phyloP scores from a whole-genome alignment of 2,329 filamentous ascomycete species.

The Monilinia aucupariae region DNA sequence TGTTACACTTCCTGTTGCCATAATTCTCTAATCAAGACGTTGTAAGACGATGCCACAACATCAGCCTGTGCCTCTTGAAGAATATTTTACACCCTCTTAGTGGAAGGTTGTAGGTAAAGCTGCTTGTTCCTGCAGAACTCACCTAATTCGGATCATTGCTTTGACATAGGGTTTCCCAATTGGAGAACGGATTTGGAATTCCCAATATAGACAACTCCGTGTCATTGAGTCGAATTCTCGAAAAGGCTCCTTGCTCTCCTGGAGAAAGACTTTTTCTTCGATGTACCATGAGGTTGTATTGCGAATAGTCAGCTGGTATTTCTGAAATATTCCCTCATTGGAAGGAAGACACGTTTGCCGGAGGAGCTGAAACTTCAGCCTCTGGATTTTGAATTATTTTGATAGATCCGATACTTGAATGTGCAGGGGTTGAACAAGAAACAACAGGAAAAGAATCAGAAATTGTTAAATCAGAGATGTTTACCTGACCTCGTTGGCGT shows the following conservation, averaged over 20 bases:
- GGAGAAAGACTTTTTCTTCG: slow-evolving; percentile 4
- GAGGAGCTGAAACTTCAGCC: neutral
- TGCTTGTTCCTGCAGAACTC: slow-evolving; percentile 8
- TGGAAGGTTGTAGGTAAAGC: neutral
- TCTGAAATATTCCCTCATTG: neutral
- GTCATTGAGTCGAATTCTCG: neutral
- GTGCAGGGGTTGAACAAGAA: neutral
- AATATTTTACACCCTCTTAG: neutral
- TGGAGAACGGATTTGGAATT: neutral
- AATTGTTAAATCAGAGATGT: neutral
- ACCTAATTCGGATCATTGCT: neutral
- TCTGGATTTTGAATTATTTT: neutral
- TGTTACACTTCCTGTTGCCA: slow-evolving; percentile 23
- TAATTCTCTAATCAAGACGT: slow-evolving; percentile 19
- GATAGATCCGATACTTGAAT: neutral
- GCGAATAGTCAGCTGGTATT: neutral
- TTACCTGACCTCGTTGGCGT: neutral
- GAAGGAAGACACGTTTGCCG: neutral
- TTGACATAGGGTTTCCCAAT: neutral
- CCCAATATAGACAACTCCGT: neutral
- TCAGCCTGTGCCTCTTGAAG: slow-evolving; percentile 16
- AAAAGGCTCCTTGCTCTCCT: slow-evolving; percentile 2
- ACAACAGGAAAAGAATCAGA: neutral
- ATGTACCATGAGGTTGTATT: neutral
- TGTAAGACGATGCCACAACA: slow-evolving; percentile 13